Evolutionary conservation across 2,329 filamentous ascomycete species (phyloP), one percentile per base, ranked within the genome.

Genomic region (Talaromyces rugulosus): DNA sequence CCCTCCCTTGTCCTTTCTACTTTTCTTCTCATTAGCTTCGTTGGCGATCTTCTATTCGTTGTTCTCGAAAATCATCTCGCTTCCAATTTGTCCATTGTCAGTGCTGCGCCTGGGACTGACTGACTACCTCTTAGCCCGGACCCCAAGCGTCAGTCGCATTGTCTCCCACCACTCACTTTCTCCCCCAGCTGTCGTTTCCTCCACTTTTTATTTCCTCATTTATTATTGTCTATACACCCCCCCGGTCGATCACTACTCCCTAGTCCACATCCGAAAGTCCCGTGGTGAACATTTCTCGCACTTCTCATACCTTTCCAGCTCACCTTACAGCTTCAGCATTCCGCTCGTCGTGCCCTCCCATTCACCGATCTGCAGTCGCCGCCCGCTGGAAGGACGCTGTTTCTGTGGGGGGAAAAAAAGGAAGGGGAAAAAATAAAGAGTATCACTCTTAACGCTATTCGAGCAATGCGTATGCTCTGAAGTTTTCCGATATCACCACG

Each of bases 401-500:
- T 23, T 6, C 44, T 23, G 44, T 47, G 18, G 18, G 18, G 18
- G 8, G 16, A 47, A 47, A 9, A n/a, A 40, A 40, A 40, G 36
- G 12, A n/a, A n/a, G n/a, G 12, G 16, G n/a, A 44, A 16, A 14
- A 11, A 44, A 44, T 11, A 16, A n/a, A 8, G 18, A 53, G 18
- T 27, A 11, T n/a, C 27, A 53, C 27, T 31, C 23, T 23, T 53
- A 12, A 2, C 50, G 28, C 30, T 34, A 27, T 18, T 52, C 52
- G 44, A 62, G 58, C 62, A 42, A 63, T 65, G 62, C 33, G 56
- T 66, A 59, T 62, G 56, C 54, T 52, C 61, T 62, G 57, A 62
- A 30, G 44, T 61, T 47, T 47, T 61, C 63, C 58, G 62, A 57
- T 63, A 58, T 53, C 44, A 59, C 55, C 61, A 66, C 67, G 74